Evolutionary conservation across 139 green algal species (phyloP), one percentile per base, ranked within the genome.

Genomic region (Axilococcus clingmanii): DNA sequence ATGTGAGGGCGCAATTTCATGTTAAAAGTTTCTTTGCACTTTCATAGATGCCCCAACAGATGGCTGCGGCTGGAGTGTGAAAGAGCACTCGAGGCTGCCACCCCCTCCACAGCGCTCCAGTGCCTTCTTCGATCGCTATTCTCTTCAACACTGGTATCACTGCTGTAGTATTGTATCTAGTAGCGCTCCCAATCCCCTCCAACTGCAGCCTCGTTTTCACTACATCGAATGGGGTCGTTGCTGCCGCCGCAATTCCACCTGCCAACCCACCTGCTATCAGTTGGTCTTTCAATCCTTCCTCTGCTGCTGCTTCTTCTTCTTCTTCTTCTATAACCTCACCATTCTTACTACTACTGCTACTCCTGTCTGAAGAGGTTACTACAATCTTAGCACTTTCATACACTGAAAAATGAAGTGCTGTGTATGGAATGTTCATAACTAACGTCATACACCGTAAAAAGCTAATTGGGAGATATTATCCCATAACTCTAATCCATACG

Each of bases 41-140:
- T 57, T 99, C 92, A 55, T 99, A 99, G 1, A 89, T 94, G 33
- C 81, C 80, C 92, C 92, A 97, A 52, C 78, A 94, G 23, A 98
- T 80, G 15, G 92, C 92, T 7, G 86, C 92, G 11, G 57, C 48
- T 2, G 92, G 92, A 1, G 84, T 74, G 67, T 99, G 79, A 65
- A 97, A 98, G 17, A 97, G 43, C 31, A 98, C 79, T 0, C 91
- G 74, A 1, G 92, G 82, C 57, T 71, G 72, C 58, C 89, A 33
- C 4, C 92, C 92, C 3, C 69, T 47, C 74, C 78, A 83, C 29
- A 99, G 66, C 12, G 80, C 84, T 3, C 41, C 22, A 3, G 40
- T 20, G 1, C 92, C 92, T 58, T 98, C 91, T 53, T 94, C 77
- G 3, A 16, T 6, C 15, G 78, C 55, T 44, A 98, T 94, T 12